Percentiles rank a stretch among this genome's conserved stretches.
Conservation (phyloP, 768 basidiomycete species). For the Rhodocollybia butyracea region DNA sequence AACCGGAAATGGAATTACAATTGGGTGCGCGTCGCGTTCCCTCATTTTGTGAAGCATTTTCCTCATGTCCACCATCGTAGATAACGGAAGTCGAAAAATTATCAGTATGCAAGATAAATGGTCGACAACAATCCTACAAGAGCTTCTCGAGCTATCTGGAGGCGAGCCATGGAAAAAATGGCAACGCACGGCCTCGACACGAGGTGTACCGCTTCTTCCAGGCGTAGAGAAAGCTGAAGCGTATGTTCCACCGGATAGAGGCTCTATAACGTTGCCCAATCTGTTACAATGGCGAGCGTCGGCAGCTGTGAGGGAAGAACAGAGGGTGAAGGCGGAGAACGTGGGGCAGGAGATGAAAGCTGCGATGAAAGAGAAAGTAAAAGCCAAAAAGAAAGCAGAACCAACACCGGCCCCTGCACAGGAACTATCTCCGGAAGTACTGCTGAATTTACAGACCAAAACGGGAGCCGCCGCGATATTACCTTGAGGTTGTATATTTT, state of each 20-base stretch:
- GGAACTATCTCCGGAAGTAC: not conserved
- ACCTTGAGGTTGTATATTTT: not conserved
- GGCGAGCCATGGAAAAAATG: conserved; percentile 56
- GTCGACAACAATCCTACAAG: conserved; percentile 64
- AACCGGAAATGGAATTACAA: conserved; percentile 56
- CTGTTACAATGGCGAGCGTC: not conserved
- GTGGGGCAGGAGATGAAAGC: conserved; percentile 87
- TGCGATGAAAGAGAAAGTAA: conserved; percentile 80
- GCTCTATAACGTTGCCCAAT: not conserved
- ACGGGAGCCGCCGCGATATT: conserved; percentile 8
- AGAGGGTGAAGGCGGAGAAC: not conserved
- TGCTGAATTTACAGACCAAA: not conserved
- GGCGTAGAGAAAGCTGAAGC: conserved; percentile 29
- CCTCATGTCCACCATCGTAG: conserved; percentile 32
- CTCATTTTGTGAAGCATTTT: not conserved
- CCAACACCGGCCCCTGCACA: conserved; percentile 12
- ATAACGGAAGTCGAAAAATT: conserved; percentile 26
- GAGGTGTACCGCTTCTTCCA: conserved; percentile 47
- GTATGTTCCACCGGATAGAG: not conserved
- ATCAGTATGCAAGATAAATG: conserved; percentile 64
- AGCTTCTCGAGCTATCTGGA: conserved; percentile 68
- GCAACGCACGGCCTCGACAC: conserved; percentile 42
- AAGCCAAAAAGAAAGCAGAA: conserved; percentile 84
- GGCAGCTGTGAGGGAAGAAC: not conserved
- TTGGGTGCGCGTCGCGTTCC: conserved; percentile 46